phyloP scores from a whole-genome alignment of 768 basidiomycete species.

The Kwoniella pini region DNA sequence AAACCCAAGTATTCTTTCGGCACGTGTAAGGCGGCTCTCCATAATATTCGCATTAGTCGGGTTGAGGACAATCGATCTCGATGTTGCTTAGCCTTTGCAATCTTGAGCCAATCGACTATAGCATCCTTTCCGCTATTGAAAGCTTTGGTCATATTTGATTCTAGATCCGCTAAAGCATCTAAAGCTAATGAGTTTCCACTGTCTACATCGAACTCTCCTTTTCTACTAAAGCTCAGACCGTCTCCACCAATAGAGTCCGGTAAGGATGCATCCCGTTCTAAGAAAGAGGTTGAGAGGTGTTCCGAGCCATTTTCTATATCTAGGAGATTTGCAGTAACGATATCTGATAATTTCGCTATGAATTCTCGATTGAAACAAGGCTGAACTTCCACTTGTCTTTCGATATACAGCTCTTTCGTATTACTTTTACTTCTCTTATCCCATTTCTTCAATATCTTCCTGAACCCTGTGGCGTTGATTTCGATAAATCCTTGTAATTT shows the following conservation, averaged over 20 bases:
- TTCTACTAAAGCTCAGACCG: slow-evolving; percentile 36
- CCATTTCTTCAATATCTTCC: slow-evolving; percentile 97
- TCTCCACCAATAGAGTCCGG: slow-evolving; percentile 47
- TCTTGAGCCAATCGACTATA: slow-evolving; percentile 65
- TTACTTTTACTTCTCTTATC: slow-evolving; percentile 93
- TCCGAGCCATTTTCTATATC: slow-evolving; percentile 77
- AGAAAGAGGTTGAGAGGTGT: slow-evolving; percentile 41
- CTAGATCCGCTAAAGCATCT: slow-evolving; percentile 82
- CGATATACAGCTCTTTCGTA: slow-evolving; percentile 94
- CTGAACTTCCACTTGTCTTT: slow-evolving; percentile 97
- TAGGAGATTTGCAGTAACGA: slow-evolving; percentile 67
- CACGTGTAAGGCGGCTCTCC: slow-evolving; percentile 66
- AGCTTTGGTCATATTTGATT: slow-evolving; percentile 79
- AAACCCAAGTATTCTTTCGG: slow-evolving; percentile 75
- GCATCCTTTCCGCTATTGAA: slow-evolving; percentile 63
- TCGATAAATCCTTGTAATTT: slow-evolving; percentile 98
- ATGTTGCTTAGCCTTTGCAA: slow-evolving; percentile 51
- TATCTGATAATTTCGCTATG: slow-evolving; percentile 91
- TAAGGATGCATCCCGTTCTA: slow-evolving; percentile 38
- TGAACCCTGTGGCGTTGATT: slow-evolving; percentile 93
- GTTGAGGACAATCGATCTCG: slow-evolving; percentile 55
- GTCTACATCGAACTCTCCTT: slow-evolving; percentile 4
- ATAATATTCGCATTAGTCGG: slow-evolving; percentile 86
- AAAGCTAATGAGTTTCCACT: slow-evolving; percentile 51
- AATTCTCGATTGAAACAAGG: slow-evolving; percentile 97